phyloP scores from a whole-genome alignment of 192 early-diverging fungal species.

The Mortierella hygrophila region DNA sequence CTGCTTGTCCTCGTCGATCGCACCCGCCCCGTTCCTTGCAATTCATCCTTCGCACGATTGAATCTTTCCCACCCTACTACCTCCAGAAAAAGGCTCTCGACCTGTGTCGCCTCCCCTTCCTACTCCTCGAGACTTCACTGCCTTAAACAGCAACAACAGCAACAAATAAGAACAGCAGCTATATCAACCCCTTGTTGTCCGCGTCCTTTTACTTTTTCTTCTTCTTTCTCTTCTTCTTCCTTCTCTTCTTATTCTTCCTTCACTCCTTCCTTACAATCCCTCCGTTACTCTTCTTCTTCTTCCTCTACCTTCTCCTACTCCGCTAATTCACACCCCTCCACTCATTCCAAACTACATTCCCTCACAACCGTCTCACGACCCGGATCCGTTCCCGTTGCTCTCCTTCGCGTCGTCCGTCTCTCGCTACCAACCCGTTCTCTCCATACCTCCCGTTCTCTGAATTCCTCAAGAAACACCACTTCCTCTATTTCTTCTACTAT shows the following conservation, averaged over 20 bases:
- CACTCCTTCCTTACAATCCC: background rate
- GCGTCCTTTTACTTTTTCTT: background rate
- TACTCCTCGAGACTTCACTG: background rate
- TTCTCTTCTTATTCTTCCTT: background rate
- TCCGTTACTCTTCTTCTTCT: background rate
- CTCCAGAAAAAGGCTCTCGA: background rate
- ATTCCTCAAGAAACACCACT: background rate
- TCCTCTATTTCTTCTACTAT: background rate
- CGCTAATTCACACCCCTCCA: background rate
- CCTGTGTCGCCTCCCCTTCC: background rate
- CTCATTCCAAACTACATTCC: background rate
- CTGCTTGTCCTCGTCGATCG: background rate
- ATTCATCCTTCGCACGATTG: background rate
- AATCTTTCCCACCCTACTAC: background rate
- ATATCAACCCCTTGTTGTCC: conserved; percentile 1
- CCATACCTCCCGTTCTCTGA: conserved; percentile 9
- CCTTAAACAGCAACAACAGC: background rate
- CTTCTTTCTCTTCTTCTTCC: conserved; percentile 6
- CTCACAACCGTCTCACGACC: conserved; percentile 8
- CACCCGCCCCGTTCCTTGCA: background rate
- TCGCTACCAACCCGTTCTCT: conserved; percentile 1
- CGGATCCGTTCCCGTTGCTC: background rate
- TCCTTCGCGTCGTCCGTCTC: background rate
- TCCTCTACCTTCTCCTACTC: background rate
- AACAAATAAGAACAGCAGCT: background rate